Percentiles rank a stretch among this genome's conserved stretches.
phyloP scores from a whole-genome alignment of 345 rosid species.

The Eucalyptus tenuipes region DNA sequence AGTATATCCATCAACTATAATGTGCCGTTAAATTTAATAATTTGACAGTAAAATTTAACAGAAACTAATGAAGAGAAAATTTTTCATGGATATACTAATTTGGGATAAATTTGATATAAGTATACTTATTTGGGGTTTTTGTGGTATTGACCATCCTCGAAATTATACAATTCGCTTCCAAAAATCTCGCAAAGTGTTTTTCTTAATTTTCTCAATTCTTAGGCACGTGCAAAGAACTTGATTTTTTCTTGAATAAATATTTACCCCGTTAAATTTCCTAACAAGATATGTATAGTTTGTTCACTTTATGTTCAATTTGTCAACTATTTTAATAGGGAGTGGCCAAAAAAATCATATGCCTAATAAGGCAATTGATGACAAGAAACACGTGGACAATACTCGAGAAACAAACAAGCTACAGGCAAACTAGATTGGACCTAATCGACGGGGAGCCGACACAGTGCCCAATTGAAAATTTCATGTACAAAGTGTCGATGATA shows the following conservation, averaged over 20 bases:
- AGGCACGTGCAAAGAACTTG: neutral
- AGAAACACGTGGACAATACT: neutral
- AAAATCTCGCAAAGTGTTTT: neutral
- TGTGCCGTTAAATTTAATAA: accelerated
- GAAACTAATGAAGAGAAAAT: accelerated
- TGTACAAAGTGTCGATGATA: neutral
- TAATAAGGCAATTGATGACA: neutral
- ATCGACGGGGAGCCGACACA: accelerated
- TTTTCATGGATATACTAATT: accelerated
- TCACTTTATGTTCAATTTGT: neutral
- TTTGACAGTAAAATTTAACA: accelerated
- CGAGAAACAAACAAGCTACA: neutral
- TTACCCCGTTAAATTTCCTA: neutral
- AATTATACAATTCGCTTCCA: neutral
- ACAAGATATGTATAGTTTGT: neutral
- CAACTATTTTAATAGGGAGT: neutral
- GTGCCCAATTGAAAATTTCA: neutral
- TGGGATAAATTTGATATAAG: too few relatives aligned
- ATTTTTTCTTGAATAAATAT: neutral
- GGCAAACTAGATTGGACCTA: neutral
- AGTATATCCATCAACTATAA: accelerated
- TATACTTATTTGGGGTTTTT: neutral
- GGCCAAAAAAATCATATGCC: neutral
- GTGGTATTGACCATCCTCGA: neutral
- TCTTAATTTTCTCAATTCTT: neutral